A percentile compares a stretch with the other conserved stretches of the same genome.
Conservation (phyloP, 139 green algal species). For the Penium margaritaceum region DNA sequence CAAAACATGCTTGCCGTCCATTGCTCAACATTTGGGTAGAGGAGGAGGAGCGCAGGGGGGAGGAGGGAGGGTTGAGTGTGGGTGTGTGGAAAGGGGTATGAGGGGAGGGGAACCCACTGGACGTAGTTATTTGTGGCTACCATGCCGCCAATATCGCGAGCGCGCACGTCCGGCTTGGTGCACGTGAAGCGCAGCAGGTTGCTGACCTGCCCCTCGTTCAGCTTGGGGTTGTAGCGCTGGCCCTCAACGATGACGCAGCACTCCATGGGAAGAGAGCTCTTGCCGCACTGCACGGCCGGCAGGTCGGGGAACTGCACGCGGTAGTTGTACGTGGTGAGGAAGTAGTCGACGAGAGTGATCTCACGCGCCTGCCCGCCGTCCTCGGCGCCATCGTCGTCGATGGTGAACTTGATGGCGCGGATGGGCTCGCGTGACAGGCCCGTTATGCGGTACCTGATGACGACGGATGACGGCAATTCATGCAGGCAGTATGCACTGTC, state of each 20-base stretch:
- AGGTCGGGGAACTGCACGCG: constrained; percentile 10
- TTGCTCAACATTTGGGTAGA: too few species aligned
- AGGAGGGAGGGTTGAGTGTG: too few species aligned
- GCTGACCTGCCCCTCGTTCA: constrained; percentile 23
- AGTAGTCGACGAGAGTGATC: constrained; percentile 18
- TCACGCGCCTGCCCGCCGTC: too few species aligned
- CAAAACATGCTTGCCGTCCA: too few species aligned
- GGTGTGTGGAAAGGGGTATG: too few species aligned
- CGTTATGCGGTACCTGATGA: constrained; percentile 11
- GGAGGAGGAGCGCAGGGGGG: too few species aligned
- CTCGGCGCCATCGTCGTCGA: background rate
- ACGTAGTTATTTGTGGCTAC: constrained; percentile 3
- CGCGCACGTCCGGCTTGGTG: background rate
- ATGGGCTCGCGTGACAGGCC: constrained; percentile 3
- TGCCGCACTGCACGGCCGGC: constrained; percentile 3
- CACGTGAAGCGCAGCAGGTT: constrained; percentile 12
- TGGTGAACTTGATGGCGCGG: background rate
- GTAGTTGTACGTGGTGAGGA: constrained; percentile 31
- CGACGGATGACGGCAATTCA: too few species aligned
- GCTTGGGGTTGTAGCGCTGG: constrained; percentile 16
- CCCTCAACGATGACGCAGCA: constrained; percentile 17
- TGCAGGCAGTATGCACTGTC: too few species aligned
- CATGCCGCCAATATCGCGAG: background rate
- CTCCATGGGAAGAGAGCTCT: constrained; percentile 31
- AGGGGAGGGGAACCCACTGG: too few species aligned